Conservation (phyloP, 2,329 filamentous ascomycete species). For the Venturia nashicola region DNA sequence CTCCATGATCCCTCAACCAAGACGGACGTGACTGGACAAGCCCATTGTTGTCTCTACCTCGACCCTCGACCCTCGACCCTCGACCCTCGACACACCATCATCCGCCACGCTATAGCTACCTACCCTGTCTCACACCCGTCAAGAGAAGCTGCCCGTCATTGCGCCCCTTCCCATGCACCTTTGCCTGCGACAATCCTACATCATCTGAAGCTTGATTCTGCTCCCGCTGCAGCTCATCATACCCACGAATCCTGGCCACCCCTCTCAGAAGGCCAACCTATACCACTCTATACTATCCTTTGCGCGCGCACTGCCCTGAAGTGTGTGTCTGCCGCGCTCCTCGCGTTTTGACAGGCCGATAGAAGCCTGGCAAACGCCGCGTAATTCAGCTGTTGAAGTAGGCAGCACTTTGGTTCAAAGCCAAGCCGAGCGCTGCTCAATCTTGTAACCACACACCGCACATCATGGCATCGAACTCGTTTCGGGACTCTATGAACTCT, state of each 20-base stretch:
- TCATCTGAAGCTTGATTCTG: background rate
- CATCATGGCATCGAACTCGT: conserved; percentile 72
- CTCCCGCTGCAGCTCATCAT: background rate
- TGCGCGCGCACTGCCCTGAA: background rate
- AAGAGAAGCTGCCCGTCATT: background rate
- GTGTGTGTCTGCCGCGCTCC: background rate
- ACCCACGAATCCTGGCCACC: background rate
- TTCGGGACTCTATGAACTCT: conserved; percentile 89
- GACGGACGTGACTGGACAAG: too few species aligned
- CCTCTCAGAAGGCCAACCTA: background rate
- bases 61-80: too few species aligned
- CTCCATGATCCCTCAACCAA: too few species aligned
- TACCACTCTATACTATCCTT: background rate
- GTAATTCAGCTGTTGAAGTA: background rate
- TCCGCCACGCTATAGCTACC: background rate
- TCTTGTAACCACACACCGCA: background rate
- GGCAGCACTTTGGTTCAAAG: background rate
- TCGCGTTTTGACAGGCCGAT: background rate
- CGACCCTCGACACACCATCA: background rate
- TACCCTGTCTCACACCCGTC: background rate
- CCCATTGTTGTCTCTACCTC: background rate
- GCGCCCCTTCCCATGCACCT: background rate
- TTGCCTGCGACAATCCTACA: background rate
- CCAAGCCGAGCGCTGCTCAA: conserved; percentile 3
- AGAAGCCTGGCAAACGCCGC: background rate